phyloP scores from a whole-genome alignment of 345 rosid genomes.

The Triadica sebifera region DNA sequence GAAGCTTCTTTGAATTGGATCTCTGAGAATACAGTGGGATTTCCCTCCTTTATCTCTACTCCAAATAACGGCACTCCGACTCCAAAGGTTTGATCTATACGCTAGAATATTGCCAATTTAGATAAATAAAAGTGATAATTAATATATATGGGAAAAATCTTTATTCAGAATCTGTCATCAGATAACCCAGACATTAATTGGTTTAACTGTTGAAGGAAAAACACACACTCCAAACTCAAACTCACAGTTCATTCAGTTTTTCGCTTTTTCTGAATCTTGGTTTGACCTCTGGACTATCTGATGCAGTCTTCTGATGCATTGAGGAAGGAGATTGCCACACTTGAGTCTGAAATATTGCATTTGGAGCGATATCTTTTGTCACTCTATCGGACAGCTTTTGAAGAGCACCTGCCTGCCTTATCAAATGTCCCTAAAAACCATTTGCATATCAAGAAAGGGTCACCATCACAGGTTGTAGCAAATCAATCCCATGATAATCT shows the following conservation, averaged over 20 bases:
- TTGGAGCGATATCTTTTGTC: constrained; percentile 69
- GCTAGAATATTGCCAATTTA: too few species aligned
- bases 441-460: constrained; percentile 28
- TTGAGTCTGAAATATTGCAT: constrained; percentile 67
- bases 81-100: constrained; percentile 35
- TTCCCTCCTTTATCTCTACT: constrained; percentile 25
- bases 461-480: constrained; percentile 21
- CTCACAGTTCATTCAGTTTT: background rate
- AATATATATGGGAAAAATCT: too few species aligned
- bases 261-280: background rate
- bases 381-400: constrained; percentile 63
- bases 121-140: too few species aligned
- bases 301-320: constrained; percentile 61
- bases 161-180: too few species aligned
- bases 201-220: too few species aligned
- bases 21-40: constrained; percentile 23
- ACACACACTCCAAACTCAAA: too few species aligned
- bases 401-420: constrained; percentile 41
- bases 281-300: background rate
- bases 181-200: too few species aligned
- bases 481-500: constrained; percentile 28
- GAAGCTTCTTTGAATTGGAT: constrained; percentile 33
- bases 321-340: constrained; percentile 60
- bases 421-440: constrained; percentile 30
- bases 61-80: constrained; percentile 29